phyloP scores from a whole-genome alignment of 2,329 filamentous ascomycete genomes.

The Pyricularia grisea region DNA sequence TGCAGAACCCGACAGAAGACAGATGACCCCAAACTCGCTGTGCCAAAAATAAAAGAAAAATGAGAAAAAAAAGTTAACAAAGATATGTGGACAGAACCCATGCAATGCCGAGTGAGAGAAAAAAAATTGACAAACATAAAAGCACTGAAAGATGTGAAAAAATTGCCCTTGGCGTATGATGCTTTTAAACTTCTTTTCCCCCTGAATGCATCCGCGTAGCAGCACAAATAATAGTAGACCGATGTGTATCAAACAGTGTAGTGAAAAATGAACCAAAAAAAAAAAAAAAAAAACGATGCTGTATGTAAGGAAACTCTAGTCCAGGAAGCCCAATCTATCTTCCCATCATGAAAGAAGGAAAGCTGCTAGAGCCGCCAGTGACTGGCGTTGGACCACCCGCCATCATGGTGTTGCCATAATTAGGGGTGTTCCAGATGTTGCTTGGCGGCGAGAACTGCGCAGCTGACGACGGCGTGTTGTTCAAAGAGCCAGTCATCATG shows the following conservation, averaged over 20 bases:
- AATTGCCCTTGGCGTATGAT: background rate
- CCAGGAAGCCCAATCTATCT: slow-evolving; percentile 5
- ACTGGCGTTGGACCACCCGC: slow-evolving; percentile 9
- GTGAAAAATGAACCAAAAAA: background rate
- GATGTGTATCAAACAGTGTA: background rate
- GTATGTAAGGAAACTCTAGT: background rate
- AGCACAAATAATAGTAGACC: background rate
- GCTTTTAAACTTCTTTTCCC: background rate
- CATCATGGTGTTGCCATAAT: slow-evolving; percentile 9
- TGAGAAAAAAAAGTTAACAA: background rate
- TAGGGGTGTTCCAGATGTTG: slow-evolving; percentile 9
- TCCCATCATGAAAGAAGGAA: slow-evolving; percentile 19
- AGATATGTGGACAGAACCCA: background rate
- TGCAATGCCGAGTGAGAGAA: background rate
- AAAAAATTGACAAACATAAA: background rate
- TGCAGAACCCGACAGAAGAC: background rate
- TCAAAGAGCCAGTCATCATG: background rate
- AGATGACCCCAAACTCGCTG: background rate
- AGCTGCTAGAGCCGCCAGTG: slow-evolving; percentile 12
- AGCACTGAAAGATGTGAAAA: background rate
- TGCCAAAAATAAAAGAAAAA: background rate
- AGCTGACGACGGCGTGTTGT: slow-evolving; percentile 1
- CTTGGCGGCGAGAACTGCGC: slow-evolving; percentile 10
- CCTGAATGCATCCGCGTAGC: background rate
- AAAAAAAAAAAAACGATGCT: background rate